Evolutionary conservation across 306 rosid species (phyloP), one percentile per base, ranked within the genome.

Genomic region (Abrus pulchellus): DNA sequence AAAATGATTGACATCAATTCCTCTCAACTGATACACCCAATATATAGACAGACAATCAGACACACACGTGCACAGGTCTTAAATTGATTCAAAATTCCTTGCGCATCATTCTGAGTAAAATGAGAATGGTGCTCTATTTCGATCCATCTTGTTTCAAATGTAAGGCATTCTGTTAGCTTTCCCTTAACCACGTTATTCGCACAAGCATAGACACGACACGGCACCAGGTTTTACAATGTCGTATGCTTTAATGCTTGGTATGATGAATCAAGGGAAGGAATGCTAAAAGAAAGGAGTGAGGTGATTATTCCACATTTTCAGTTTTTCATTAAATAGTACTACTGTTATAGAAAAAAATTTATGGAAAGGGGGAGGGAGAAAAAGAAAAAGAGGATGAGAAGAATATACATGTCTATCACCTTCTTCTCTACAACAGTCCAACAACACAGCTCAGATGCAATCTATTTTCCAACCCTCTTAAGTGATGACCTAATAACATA

Each of bases 401-500:
- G 90, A 86, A 91, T 89, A 78, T 90, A 87, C 97, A 91, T 65
- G 81, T 72, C 47, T 86, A 83, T 78, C 59, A 75, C 57, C 79
- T 72, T 68, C 72, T 83, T 77, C 86, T 83, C 84, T 86, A 96
- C 81, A 96, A 87, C 80, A 93, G 81, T 75, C 98, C 97, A 69
- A 96, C 97, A 43, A 87, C 99, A 79, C 98, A 96, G 73, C 93
- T 93, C 32, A 96, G 86, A 76, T 96, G 97, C 80, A 96, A 82
- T 79, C 99, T 88, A 78, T 96, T 96, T 86, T 96, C 99, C 93
- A 96, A 91, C 80, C 99, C 97, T 85, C 97, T 88, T 61, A 96
- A 83, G 88, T 93, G 99, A 83, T 96, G 99, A 64, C 99, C 99
- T 84, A 96, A 83, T 65, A 96, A 85, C 99, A 96, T 96, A 78